Evolutionary conservation across 306 rosid species (phyloP).

Genomic region (Psophocarpus tetragonolobus): DNA sequence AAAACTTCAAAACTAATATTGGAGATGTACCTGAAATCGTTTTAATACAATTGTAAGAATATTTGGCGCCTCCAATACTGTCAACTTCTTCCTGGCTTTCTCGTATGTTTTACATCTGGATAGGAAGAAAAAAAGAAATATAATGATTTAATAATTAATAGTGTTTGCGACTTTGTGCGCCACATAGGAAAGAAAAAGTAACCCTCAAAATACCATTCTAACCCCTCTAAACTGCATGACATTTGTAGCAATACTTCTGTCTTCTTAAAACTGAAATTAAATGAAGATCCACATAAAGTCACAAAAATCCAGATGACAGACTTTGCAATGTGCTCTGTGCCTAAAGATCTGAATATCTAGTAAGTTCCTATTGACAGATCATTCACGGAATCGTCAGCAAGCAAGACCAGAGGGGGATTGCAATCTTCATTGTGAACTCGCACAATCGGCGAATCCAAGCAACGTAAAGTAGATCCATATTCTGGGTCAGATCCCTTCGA

Average conservation of each 20-base stretch:
- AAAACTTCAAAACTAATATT: conserved; percentile 19
- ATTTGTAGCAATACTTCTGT: not conserved
- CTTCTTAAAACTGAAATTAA: not conserved
- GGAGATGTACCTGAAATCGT: conserved; percentile 66
- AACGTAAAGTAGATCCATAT: not conserved
- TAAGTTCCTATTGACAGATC: not conserved
- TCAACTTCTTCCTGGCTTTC: conserved; percentile 77
- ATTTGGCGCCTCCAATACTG: conserved; percentile 76
- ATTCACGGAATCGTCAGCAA: not conserved
- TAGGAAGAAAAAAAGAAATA: conserved; percentile 17
- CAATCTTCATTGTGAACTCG: not conserved
- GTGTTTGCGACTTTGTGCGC: not conserved
- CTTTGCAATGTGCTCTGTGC: not conserved
- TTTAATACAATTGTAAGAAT: conserved; percentile 77
- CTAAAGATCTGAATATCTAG: not conserved
- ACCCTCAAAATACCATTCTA: not conserved
- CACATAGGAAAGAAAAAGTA: not conserved
- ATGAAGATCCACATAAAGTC: not conserved
- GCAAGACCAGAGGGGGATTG: not conserved
- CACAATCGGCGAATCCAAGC: not conserved
- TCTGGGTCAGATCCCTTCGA: not conserved
- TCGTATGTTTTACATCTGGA: conserved; percentile 75
- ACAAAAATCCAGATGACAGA: not conserved
- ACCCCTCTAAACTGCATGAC: conserved; percentile 1
- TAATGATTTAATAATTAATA: conserved; percentile 14